Evolutionary conservation across 108 stramenopile species (phyloP), one percentile per base, ranked within the genome.

Genomic region (Asterionellopsis glacialis): DNA sequence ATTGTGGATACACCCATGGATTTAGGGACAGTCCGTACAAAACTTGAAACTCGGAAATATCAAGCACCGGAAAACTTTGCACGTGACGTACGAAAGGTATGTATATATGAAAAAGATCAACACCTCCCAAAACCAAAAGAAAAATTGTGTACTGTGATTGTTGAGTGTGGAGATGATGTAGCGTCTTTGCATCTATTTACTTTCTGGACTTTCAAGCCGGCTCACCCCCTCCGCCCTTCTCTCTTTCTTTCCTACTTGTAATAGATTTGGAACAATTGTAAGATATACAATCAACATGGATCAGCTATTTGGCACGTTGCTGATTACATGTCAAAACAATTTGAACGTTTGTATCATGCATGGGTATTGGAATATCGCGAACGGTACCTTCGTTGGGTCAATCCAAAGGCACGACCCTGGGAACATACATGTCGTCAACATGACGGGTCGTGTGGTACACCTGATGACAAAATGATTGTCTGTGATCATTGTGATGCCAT

Each of bases 401-500:
- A 85, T 59, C 85, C 90, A n/a, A 70, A 62, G 22, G 88, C 91
- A 18, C 72, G 91, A 11, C 94, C 94, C 1, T 95, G 94, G 94
- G 91, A 93, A 72, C 68, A 64, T 23, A 78, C 81, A 15, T 95
- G 94, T 57, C 79, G 94, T 14, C 42, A 55, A 11, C 75, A 75
- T 58, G 83, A 88, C 59, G 91, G 88, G 41, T 68, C 69, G 16
- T 85, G 86, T 57, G 81, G 72, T n/a, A 79, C 77, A 1, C 69
- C 81, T 0, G 85, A 91, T 48, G 64, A 69, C 41, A 69, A 82
- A 27, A 74, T 89, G 67, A 80, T 89, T 4, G 70, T 89, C 16
- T 95, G 94, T 64, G 94, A 95, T 63, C 94, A 95, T 64, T 96
- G 95, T 69, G 90, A 92, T 79, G 88, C 89, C 1, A 70, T 74